Conservation (phyloP, 2,329 filamentous ascomycete genomes). For the Claviceps sorghi region DNA sequence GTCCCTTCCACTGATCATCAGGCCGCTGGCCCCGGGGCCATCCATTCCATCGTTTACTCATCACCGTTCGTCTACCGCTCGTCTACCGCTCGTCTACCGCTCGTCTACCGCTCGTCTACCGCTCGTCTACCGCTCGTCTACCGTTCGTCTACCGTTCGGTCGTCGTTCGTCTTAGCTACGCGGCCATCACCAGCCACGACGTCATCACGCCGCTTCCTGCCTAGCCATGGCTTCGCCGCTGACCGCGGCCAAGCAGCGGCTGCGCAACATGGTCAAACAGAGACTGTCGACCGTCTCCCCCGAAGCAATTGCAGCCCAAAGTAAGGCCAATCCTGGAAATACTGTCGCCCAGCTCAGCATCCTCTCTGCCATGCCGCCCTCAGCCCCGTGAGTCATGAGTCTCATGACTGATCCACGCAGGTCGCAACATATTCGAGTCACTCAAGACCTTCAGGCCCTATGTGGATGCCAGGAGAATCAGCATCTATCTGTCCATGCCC, state of each 20-base stretch:
- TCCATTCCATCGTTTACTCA: too few relatives aligned
- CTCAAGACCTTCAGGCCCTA: slow-evolving; percentile 61
- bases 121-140: neutral
- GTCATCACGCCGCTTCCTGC: neutral
- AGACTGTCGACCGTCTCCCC: slow-evolving; percentile 45
- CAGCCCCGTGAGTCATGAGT: neutral
- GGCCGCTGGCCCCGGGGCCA: too few relatives aligned
- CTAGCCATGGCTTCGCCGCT: slow-evolving; percentile 4
- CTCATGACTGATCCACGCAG: slow-evolving; percentile 29
- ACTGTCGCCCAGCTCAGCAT: neutral
- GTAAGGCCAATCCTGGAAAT: slow-evolving; percentile 31
- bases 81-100: too few relatives aligned
- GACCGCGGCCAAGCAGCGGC: slow-evolving; percentile 54
- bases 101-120: neutral
- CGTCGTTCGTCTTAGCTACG: neutral
- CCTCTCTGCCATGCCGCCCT: neutral
- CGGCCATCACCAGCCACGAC: neutral
- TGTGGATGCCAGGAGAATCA: slow-evolving; percentile 56
- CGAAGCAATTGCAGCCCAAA: slow-evolving; percentile 53
- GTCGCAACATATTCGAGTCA: slow-evolving; percentile 46
- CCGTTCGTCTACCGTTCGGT: neutral
- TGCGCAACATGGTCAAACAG: slow-evolving; percentile 56
- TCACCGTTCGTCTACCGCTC: too few relatives aligned
- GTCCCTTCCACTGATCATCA: neutral
- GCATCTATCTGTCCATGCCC: slow-evolving; percentile 90